Conservation (phyloP, 2,329 filamentous ascomycete genomes). For the Ascomycota sp. region DNA sequence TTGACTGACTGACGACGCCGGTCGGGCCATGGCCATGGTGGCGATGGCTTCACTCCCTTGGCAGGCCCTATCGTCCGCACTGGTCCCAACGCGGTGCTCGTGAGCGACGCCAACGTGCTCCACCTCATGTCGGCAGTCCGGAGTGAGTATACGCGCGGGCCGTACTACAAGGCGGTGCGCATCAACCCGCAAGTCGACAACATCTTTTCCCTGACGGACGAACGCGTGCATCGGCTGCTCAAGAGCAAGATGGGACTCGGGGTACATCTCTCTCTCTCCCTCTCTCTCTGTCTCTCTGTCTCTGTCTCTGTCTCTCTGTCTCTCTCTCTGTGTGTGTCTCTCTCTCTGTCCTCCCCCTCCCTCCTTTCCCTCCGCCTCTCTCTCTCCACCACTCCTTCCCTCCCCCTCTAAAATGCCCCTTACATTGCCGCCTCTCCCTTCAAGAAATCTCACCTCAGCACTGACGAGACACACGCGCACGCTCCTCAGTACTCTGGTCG, state of each 20-base stretch:
- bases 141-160: constrained; percentile 11
- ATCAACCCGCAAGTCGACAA: constrained; percentile 29
- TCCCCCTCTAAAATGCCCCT: too few species aligned
- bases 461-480: not conserved
- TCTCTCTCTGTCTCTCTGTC: too few species aligned
- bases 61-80: constrained; percentile 9
- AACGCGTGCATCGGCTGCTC: constrained; percentile 19
- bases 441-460: not conserved
- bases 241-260: constrained; percentile 28
- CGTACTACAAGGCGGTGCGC: constrained; percentile 25
- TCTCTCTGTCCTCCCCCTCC: not conserved
- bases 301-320: too few species aligned
- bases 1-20: not conserved
- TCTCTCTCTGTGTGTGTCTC: not conserved
- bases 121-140: constrained; percentile 18
- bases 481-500: constrained; percentile 25
- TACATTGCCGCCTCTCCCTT: too few species aligned
- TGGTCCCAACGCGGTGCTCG: constrained; percentile 24
- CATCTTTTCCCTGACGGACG: constrained; percentile 26
- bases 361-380: not conserved
- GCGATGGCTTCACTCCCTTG: not conserved
- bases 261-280: constrained; percentile 2
- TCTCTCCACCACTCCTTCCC: too few species aligned
- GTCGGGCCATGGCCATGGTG: constrained; percentile 1
- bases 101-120: constrained; percentile 21